Evolutionary conservation across 2,329 filamentous ascomycete species (phyloP).

Genomic region (Dactylonectria macrodidyma): DNA sequence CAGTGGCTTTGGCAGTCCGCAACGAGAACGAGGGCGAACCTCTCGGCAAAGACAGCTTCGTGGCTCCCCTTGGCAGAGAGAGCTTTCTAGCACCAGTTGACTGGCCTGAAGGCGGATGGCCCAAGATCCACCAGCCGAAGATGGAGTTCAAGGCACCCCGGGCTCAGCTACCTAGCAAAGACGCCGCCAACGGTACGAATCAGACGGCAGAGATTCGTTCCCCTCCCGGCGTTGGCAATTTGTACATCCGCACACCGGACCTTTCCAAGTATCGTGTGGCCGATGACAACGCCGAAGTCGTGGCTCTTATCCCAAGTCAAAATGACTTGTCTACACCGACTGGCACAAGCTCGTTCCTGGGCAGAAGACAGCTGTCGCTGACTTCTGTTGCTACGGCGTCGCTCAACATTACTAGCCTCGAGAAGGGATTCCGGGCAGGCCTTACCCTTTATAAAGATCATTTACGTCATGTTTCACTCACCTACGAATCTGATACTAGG

Average conservation of each 20-base stretch:
- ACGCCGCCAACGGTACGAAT: not conserved
- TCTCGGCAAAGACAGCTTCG: conserved; percentile 19
- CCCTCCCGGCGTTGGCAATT: conserved; percentile 15
- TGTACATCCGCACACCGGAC: conserved; percentile 28
- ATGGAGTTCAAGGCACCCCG: conserved; percentile 22
- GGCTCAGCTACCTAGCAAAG: not conserved
- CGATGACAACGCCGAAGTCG: not conserved
- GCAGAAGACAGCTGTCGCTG: conserved; percentile 25
- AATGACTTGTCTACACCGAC: conserved; percentile 15
- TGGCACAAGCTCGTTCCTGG: conserved; percentile 27
- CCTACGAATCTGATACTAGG: conserved; percentile 4
- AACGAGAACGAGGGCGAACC: conserved; percentile 24
- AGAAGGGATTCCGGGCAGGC: conserved; percentile 16
- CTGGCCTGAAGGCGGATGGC: conserved; percentile 31
- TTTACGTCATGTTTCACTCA: conserved; percentile 24
- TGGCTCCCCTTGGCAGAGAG: conserved; percentile 30
- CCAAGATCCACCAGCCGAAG: conserved; percentile 20
- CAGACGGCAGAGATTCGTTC: not conserved
- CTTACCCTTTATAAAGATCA: conserved; percentile 33
- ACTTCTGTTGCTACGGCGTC: conserved; percentile 25
- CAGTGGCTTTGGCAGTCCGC: conserved; percentile 28
- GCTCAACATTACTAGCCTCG: conserved; percentile 1
- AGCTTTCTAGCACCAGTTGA: conserved; percentile 27
- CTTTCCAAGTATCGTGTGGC: conserved; percentile 21
- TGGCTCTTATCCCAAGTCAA: conserved; percentile 10